phyloP scores from a whole-genome alignment of 2,329 filamentous ascomycete genomes.

The Alternaria incomplexa region DNA sequence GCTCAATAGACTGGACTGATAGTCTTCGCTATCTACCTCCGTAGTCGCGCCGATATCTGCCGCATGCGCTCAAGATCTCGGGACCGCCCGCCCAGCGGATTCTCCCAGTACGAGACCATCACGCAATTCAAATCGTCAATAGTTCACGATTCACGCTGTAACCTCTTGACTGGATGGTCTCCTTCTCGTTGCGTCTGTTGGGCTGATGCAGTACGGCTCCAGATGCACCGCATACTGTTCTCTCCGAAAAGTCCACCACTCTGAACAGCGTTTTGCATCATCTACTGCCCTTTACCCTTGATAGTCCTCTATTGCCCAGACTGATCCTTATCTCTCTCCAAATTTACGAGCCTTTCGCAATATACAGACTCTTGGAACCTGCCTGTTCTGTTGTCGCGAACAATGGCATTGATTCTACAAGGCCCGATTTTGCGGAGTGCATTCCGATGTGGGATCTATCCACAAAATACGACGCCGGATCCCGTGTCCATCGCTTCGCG shows the following conservation, averaged over 20 bases:
- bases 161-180: neutral
- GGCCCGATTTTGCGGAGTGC: slow-evolving; percentile 1
- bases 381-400: neutral
- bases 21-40: neutral
- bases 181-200: neutral
- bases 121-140: neutral
- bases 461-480: slow-evolving; percentile 1
- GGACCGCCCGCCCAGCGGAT: neutral
- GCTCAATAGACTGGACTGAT: neutral
- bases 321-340: neutral
- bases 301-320: neutral
- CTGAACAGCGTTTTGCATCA: neutral
- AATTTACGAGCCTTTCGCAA: neutral
- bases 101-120: neutral
- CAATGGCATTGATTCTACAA: neutral
- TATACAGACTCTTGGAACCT: neutral
- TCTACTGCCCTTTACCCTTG: neutral
- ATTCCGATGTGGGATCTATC: neutral
- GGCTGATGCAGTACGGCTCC: neutral
- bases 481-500: slow-evolving; percentile 2
- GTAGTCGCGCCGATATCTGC: neutral
- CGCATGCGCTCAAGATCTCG: neutral
- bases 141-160: too few species aligned
- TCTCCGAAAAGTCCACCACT: neutral
- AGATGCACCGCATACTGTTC: neutral